Percentiles rank a stretch among this genome's conserved stretches.
Conservation (phyloP, 768 basidiomycete species). For the Leccinum incarnatum region DNA sequence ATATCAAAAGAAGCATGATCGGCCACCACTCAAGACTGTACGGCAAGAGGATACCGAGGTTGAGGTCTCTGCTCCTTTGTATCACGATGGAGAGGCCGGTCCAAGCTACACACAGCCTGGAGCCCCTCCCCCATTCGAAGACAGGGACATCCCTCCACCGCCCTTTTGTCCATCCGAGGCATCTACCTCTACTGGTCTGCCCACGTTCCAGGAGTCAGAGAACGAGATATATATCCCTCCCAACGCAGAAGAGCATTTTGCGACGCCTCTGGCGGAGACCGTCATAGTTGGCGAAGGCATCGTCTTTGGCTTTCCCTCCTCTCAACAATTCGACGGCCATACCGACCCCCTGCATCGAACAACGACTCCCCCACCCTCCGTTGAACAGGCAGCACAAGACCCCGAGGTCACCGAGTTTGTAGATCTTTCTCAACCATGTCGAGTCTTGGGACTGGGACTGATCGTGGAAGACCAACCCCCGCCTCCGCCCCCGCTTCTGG, state of each 20-base stretch:
- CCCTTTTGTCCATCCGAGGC: slow-evolving; percentile 51
- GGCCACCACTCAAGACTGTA: slow-evolving; percentile 69
- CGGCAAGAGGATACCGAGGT: slow-evolving; percentile 64
- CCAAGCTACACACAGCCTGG: slow-evolving; percentile 63
- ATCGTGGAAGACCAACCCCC: slow-evolving; percentile 58
- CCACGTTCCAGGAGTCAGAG: slow-evolving; percentile 81
- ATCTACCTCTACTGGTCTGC: slow-evolving; percentile 58
- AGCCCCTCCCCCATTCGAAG: slow-evolving; percentile 84
- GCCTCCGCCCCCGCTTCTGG: slow-evolving; percentile 78
- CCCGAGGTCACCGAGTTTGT: slow-evolving; percentile 67
- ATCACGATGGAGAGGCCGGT: slow-evolving; percentile 70
- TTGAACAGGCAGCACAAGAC: slow-evolving; percentile 73
- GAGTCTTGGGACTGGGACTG: slow-evolving; percentile 56
- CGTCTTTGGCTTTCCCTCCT: slow-evolving; percentile 67
- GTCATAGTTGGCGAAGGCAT: slow-evolving; percentile 70
- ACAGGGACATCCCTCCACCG: slow-evolving; percentile 77
- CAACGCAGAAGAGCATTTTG: slow-evolving; percentile 36
- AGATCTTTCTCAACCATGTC: slow-evolving; percentile 54
- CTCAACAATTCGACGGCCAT: slow-evolving; percentile 82
- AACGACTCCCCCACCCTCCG: slow-evolving; percentile 69
- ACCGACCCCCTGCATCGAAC: slow-evolving; percentile 62
- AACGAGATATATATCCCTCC: slow-evolving; percentile 66
- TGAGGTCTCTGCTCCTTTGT: slow-evolving; percentile 60
- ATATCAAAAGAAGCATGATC: slow-evolving; percentile 87
- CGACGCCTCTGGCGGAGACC: slow-evolving; percentile 31